A percentile compares a stretch with the other conserved stretches of the same genome.
These are phyloP conservation scores for Phytophthora foliorum DNA, from an alignment of 352 stramenopile genomes.

Conservation along the genomic window DNA sequence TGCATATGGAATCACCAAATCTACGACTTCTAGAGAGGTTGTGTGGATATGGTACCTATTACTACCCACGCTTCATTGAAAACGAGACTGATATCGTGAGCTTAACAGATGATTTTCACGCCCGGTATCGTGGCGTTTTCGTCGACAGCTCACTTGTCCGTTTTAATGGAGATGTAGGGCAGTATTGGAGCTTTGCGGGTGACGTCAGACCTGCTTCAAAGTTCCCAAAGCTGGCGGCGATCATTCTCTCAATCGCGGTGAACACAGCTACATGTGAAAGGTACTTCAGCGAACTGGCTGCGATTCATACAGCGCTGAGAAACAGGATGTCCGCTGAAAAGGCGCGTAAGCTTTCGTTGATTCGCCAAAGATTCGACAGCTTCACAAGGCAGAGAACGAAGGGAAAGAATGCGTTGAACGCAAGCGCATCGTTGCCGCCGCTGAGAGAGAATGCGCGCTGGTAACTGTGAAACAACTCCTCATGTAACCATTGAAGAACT, in stretches of 20 bases:
- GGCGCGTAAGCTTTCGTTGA: conserved; percentile 2
- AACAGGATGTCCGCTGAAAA: conserved; percentile 1
- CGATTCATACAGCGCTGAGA: neutral
- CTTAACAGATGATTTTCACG: conserved; percentile 1
- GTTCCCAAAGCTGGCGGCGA: conserved; percentile 4
- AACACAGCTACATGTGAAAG: too few species aligned
- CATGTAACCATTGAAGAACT: too few species aligned
- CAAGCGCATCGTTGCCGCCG: too few species aligned
- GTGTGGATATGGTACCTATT: conserved; percentile 10
- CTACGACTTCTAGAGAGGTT: conserved; percentile 5
- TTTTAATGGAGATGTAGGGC: conserved; percentile 10
- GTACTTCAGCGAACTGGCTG: too few species aligned
- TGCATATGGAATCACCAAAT: neutral
- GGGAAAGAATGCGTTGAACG: neutral
- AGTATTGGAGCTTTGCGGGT: too few species aligned
- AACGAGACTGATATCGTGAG: neutral
- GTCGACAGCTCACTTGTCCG: neutral
- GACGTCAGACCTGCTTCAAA: neutral
- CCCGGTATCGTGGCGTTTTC: conserved; percentile 8
- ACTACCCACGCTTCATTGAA: conserved; percentile 1
- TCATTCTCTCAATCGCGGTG: neutral
- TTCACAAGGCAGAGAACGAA: neutral
- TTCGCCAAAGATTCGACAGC: neutral
- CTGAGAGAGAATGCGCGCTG: too few species aligned
- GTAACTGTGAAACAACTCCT: too few species aligned